A percentile compares a stretch with the other conserved stretches of the same genome.
Evolutionary conservation across 2,329 filamentous ascomycete species (phyloP).

Genomic region (Knoxdaviesia capensis): DNA sequence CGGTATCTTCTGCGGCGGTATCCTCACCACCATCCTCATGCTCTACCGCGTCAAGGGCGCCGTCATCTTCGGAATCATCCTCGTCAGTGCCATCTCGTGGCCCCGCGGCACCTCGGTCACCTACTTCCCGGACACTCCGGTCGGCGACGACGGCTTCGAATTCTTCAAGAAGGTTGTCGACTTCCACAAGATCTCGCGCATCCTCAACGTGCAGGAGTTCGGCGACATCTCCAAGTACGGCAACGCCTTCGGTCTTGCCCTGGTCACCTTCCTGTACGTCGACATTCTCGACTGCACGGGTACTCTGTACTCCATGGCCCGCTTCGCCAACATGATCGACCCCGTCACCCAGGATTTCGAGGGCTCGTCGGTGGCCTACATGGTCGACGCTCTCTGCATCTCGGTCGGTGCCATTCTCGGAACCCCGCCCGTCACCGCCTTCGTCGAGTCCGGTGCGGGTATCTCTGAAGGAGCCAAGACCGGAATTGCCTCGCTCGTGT

Average conservation of each 20-base stretch:
- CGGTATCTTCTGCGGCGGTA: conserved; percentile 69
- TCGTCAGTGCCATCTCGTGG: conserved; percentile 81
- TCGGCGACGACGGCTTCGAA: conserved; percentile 53
- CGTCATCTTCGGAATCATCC: conserved; percentile 62
- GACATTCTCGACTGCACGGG: conserved; percentile 64
- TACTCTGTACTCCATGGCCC: conserved; percentile 65
- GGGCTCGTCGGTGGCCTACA: conserved; percentile 63
- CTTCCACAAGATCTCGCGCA: conserved; percentile 57
- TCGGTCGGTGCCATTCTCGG: conserved; percentile 52
- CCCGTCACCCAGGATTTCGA: conserved; percentile 61
- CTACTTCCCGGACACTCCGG: conserved; percentile 54
- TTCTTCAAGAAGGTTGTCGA: conserved; percentile 80
- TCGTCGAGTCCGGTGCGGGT: conserved; percentile 56
- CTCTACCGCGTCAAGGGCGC: conserved; percentile 76
- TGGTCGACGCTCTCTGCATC: conserved; percentile 49
- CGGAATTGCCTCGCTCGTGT: conserved; percentile 48
- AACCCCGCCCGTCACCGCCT: conserved; percentile 51
- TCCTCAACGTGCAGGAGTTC: conserved; percentile 56
- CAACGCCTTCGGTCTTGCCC: conserved; percentile 59
- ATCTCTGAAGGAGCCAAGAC: conserved; percentile 59
- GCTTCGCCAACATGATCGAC: conserved; percentile 47
- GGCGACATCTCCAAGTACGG: conserved; percentile 40
- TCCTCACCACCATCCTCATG: conserved; percentile 63
- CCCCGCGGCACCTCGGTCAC: conserved; percentile 57
- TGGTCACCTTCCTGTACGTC: conserved; percentile 63